Conservation (phyloP, 2,329 filamentous ascomycete species). For the Colletotrichum simmondsii region DNA sequence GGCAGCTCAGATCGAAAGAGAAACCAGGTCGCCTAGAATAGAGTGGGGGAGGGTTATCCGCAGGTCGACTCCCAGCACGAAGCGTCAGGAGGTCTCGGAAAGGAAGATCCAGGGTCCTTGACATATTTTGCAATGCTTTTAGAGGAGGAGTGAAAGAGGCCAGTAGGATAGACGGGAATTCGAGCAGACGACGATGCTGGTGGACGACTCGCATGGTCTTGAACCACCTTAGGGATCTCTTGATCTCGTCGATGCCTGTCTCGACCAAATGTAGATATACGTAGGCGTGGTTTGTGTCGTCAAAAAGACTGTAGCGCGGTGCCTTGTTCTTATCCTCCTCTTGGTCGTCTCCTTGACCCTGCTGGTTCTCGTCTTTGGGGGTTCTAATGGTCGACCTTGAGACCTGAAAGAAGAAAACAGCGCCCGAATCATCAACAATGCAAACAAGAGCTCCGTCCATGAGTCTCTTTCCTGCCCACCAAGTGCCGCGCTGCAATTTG, state of each 20-base stretch:
- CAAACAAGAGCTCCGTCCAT: constrained; percentile 62
- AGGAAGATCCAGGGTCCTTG: constrained; percentile 53
- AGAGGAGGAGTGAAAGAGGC: constrained; percentile 69
- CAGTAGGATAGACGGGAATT: constrained; percentile 71
- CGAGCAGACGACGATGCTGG: constrained; percentile 55
- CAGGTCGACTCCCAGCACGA: constrained; percentile 38
- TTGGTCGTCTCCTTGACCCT: neutral
- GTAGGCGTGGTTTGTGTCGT: constrained; percentile 42
- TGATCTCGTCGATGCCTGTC: constrained; percentile 35
- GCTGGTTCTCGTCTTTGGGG: constrained; percentile 30
- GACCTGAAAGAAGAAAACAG: constrained; percentile 55
- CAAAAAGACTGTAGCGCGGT: constrained; percentile 42
- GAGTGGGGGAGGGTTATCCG: constrained; percentile 51
- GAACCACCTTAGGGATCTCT: constrained; percentile 45
- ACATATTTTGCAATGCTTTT: constrained; percentile 65
- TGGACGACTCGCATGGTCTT: constrained; percentile 24
- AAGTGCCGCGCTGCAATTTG: constrained; percentile 50
- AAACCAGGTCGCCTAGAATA: constrained; percentile 64
- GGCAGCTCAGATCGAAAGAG: constrained; percentile 54
- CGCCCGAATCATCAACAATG: constrained; percentile 51
- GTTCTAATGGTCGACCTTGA: constrained; percentile 41
- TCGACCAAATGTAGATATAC: constrained; percentile 45
- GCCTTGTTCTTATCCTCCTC: neutral
- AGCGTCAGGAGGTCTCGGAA: constrained; percentile 58
- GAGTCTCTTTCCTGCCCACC: constrained; percentile 65